A percentile compares a stretch with the other conserved stretches of the same genome.
Conservation (phyloP, 1,139 yeast genomes). For the Wickerhamomyces sp. region DNA sequence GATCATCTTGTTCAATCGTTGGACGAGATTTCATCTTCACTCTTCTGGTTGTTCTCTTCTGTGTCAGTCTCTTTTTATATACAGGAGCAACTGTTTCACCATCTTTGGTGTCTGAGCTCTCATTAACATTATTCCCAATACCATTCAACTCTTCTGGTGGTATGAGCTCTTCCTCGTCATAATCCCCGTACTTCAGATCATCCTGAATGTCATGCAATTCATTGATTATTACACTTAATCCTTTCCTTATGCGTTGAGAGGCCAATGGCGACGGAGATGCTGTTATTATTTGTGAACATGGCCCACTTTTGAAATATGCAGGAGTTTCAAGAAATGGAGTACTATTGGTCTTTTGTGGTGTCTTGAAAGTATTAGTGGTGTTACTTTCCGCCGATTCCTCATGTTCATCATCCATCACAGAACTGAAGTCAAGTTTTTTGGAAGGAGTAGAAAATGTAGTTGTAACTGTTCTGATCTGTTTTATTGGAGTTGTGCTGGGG, state of each 20-base stretch:
- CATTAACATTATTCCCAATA: conserved; percentile 8
- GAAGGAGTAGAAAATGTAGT: conserved; percentile 7
- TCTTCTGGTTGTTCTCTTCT: conserved; percentile 60
- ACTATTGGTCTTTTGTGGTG: conserved; percentile 24
- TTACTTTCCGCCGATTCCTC: conserved; percentile 1
- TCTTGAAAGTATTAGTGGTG: conserved; percentile 19
- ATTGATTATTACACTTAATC: conserved; percentile 35
- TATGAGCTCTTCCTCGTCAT: conserved; percentile 14
- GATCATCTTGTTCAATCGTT: conserved; percentile 7
- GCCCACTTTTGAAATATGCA: conserved; percentile 18
- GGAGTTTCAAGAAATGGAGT: conserved; percentile 20
- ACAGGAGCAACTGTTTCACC: conserved; percentile 16
- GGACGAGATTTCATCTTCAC: conserved; percentile 49
- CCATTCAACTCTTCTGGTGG: conserved; percentile 3
- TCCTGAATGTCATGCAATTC: conserved; percentile 31
- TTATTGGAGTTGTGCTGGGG: conserved; percentile 12
- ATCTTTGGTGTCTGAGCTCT: conserved; percentile 4
- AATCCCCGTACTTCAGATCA: conserved; percentile 22
- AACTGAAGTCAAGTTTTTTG: conserved; percentile 10
- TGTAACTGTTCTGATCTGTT: neutral
- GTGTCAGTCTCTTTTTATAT: conserved; percentile 36
- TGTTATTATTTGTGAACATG: conserved; percentile 2
- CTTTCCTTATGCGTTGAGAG: conserved; percentile 26
- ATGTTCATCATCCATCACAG: conserved; percentile 3
- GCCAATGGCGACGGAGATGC: conserved; percentile 29